Evolutionary conservation across 148 eudicot genomes (phyloP), one percentile per base, ranked within the genome.

Genomic region (Rhododendron griersonianum): DNA sequence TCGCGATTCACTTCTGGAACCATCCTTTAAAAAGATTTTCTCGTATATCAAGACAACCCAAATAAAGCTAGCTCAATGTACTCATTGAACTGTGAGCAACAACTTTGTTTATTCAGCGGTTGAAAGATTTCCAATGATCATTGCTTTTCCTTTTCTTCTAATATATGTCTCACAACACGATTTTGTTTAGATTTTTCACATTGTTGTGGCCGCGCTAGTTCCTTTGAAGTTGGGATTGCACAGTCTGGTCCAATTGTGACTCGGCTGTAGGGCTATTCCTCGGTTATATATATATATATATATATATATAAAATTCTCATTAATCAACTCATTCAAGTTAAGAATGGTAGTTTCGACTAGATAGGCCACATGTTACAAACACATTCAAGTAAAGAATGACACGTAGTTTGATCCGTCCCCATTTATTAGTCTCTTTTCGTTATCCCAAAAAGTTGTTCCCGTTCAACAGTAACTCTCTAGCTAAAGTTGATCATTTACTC

Each of bases 171-270:
- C 71, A 10, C 28, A 63, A 63, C 30, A n/a, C 28, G 23, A n/a
- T 63, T 63, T 63, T 63, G 71, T 63, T 19, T 5, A 21, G 19
- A 5, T 5, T 19, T 61, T 61, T 61, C 30, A 63, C 10, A 1
- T 7, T 63, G 11, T 6, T 47, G 48, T 47, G 41, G 5, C 5
- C 41, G 5, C 41, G 5, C 5, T 39, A 39, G 5, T 39, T 39
- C 0, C 4, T 0, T 39, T 0, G 41, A 3, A 39, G 5, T 39
- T 39, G 0, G 41, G 5, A 0, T 4, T 39, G 0, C 0, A 4
- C 5, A 39, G 1, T 39, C 41, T 0, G 41, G 5, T 39, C 0
- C 41, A 4, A 39, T 39, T 39, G 41, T 39, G 5, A 39, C 41
- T 39, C 41, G 5, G 0, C 41, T 39, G 1, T 39, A 39, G 0